Evolutionary conservation across 2,329 filamentous ascomycete genomes (phyloP).

Genomic region (Penicillium sp.): DNA sequence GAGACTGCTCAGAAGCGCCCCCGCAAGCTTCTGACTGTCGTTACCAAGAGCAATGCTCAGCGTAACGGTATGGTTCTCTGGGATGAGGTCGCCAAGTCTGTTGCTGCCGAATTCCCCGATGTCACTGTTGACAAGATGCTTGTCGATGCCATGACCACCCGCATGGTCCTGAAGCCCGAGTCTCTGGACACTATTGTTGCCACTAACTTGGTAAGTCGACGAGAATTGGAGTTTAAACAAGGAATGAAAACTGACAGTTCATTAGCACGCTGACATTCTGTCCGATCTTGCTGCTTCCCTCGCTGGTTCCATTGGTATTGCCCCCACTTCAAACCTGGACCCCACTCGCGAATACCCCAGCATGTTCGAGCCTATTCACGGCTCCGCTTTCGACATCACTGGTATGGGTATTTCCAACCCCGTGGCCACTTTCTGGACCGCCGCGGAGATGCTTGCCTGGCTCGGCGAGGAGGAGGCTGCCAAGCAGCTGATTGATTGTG

Average conservation of each 20-base stretch:
- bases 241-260: constrained; percentile 24
- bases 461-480: constrained; percentile 62
- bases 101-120: constrained; percentile 61
- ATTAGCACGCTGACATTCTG: constrained; percentile 63
- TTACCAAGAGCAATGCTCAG: constrained; percentile 68
- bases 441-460: constrained; percentile 68
- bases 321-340: constrained; percentile 69
- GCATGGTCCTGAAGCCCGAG: constrained; percentile 64
- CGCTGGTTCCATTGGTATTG: constrained; percentile 71
- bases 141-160: constrained; percentile 67
- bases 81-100: constrained; percentile 62
- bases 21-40: constrained; percentile 61
- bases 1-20: constrained; percentile 60
- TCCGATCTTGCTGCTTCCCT: constrained; percentile 71
- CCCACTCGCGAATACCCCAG: constrained; percentile 62
- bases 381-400: constrained; percentile 65
- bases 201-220: constrained; percentile 53
- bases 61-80: constrained; percentile 69
- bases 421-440: constrained; percentile 69
- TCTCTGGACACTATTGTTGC: constrained; percentile 65
- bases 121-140: constrained; percentile 67
- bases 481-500: constrained; percentile 58
- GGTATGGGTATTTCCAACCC: constrained; percentile 64
- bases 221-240: background rate
- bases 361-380: constrained; percentile 67